Conservation (phyloP, 768 basidiomycete genomes). For the Lactarius akahatsu region DNA sequence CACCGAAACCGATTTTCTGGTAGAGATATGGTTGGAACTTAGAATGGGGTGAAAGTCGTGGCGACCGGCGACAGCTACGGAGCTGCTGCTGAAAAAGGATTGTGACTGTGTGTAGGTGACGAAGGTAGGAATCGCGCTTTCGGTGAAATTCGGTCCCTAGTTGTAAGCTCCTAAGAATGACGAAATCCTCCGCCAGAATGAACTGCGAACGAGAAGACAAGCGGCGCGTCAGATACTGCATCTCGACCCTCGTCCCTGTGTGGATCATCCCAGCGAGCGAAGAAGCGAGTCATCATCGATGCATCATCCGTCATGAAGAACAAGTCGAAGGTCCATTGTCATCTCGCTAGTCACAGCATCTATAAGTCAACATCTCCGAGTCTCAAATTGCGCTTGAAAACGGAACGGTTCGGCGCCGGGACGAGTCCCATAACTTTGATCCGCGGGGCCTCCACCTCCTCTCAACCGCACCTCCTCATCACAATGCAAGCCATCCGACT, state of each 20-base stretch:
- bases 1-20: not conserved
- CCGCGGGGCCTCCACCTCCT: constrained; percentile 6
- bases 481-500: constrained; percentile 81
- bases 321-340: not conserved
- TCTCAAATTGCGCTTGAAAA: not conserved
- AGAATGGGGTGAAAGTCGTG: not conserved
- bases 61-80: not conserved
- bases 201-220: not conserved
- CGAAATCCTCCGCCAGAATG: not conserved
- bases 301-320: not conserved
- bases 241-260: not conserved
- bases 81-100: not conserved
- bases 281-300: not conserved
- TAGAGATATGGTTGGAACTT: not conserved
- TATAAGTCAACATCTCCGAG: not conserved
- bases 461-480: constrained; percentile 9
- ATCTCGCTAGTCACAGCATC: not conserved
- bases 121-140: not conserved
- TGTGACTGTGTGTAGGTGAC: not conserved
- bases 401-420: not conserved
- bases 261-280: not conserved
- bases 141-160: not conserved
- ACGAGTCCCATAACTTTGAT: constrained; percentile 8
- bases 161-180: not conserved
- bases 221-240: not conserved